Evolutionary conservation across 2,329 filamentous ascomycete genomes (phyloP), one percentile per base, ranked within the genome.

Genomic region (Fusarium ramigenum): DNA sequence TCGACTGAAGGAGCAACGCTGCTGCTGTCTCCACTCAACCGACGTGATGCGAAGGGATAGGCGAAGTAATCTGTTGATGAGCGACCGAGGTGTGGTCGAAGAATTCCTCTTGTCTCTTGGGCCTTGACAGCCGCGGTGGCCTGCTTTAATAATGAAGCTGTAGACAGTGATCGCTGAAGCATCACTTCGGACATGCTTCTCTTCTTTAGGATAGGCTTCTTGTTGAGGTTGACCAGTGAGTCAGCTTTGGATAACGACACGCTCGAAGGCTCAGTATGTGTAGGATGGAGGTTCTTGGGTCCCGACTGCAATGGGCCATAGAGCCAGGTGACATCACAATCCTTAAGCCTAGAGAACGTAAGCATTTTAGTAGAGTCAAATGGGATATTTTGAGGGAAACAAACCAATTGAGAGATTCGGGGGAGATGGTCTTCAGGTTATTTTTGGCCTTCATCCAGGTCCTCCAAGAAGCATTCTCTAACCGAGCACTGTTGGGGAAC

Each of bases 391-490:
- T 43, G 23, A 19, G 63, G 50, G 57, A 18, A 43, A 65, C 70
- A 60, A 86, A 97, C 96, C 96, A 99, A 83, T 98, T 97, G 63
- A 99, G 86, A 4, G 92, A 93, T 82, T 98, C 95, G 7, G 96
- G 95, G 12, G 94, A 95, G 28, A 98, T 91, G 1, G 96, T 98
- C 80, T 91, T 92, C 54, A 98, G 86, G 44, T 93, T 90, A 81
- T 97, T 93, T 83, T 97, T 97, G 54, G 93, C 88, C 83, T 98
- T 98, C 80, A 94, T 93, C 96, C 96, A 98, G 2, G 95, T 96
- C 80, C 96, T 89, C 96, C 96, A 99, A 1, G 95, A 97, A 7
- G 96, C 96, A 82, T 99, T 98, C 82, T 98, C 96, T 36, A 98
- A 83, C 56, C 96, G 88, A 39, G 91, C 92, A 40, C 93, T 90